Conservation (phyloP, 257 asterid genomes). For the Handroanthus guayacan region DNA sequence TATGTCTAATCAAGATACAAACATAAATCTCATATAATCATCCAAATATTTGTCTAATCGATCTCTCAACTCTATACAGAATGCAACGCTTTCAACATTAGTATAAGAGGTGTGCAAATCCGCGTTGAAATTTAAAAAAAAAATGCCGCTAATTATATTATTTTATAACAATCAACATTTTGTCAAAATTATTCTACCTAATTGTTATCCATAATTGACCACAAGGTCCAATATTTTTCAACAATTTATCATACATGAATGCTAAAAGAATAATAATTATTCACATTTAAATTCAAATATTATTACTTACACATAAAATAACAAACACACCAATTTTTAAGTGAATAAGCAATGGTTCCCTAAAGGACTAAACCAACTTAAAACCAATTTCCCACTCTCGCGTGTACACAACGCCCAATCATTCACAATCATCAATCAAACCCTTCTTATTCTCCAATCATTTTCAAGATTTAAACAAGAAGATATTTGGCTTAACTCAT, state of each 20-base stretch:
- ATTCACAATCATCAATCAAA: slow-evolving; percentile 24
- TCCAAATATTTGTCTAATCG: too few relatives aligned
- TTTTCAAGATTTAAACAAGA: neutral
- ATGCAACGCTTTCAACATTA: too few relatives aligned
- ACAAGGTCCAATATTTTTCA: neutral
- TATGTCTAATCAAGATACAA: too few relatives aligned
- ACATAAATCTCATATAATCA: too few relatives aligned
- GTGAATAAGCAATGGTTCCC: neutral
- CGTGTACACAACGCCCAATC: slow-evolving; percentile 33
- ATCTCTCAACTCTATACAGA: too few relatives aligned
- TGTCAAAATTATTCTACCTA: neutral
- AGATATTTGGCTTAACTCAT: too few relatives aligned
- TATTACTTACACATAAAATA: too few relatives aligned
- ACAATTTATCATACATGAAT: neutral
- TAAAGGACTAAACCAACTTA: neutral
- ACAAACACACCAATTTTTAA: neutral
- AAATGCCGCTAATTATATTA: neutral
- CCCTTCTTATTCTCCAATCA: neutral
- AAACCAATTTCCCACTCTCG: slow-evolving; percentile 13
- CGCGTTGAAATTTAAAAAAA: too few relatives aligned
- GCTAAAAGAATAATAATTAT: slow-evolving; percentile 8
- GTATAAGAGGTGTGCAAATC: too few relatives aligned
- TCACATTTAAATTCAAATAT: neutral
- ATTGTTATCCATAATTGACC: neutral
- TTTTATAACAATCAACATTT: neutral